Conservation (phyloP, 345 rosid species). For the Arabis hirsuta region DNA sequence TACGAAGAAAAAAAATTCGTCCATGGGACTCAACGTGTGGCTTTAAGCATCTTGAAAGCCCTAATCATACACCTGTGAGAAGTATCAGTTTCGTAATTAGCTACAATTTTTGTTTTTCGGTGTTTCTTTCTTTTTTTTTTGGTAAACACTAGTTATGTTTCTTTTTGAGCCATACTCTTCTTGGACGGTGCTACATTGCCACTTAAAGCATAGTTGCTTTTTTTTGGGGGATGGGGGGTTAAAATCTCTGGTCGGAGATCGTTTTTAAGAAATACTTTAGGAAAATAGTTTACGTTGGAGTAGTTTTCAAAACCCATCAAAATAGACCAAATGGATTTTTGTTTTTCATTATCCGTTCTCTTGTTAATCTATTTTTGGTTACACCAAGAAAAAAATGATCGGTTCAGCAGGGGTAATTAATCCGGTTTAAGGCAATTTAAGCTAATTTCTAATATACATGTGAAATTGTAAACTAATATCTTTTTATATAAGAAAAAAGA, state of each 20-base stretch:
- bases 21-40: neutral
- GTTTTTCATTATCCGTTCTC: too few species aligned
- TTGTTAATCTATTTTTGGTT: too few species aligned
- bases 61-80: neutral
- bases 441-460: neutral
- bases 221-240: too few species aligned
- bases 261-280: neutral
- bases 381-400: neutral
- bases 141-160: neutral
- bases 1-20: too few species aligned
- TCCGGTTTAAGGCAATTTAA: neutral
- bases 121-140: too few species aligned
- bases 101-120: neutral
- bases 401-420: neutral
- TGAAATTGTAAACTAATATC: neutral
- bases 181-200: conserved; percentile 19
- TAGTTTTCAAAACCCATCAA: conserved; percentile 1
- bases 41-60: neutral
- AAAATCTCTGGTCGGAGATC: neutral
- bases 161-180: neutral
- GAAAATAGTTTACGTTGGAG: neutral
- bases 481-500: neutral
- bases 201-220: neutral
- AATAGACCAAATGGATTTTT: neutral
- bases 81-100: neutral